Evolutionary conservation across 257 asterid genomes (phyloP).

Genomic region (Solanum tarijense): DNA sequence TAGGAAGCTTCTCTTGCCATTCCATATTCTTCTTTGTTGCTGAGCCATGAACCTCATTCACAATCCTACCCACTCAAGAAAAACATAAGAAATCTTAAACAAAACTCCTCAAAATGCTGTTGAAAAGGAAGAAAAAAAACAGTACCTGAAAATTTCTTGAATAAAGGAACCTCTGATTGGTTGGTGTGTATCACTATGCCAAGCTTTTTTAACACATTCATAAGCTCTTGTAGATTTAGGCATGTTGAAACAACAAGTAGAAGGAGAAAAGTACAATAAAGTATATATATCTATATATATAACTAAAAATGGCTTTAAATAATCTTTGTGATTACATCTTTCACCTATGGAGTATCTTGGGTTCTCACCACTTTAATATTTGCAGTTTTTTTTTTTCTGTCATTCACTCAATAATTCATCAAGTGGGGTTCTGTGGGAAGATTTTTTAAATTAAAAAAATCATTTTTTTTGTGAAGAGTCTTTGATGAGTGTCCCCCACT

Average conservation of each 20-base stretch:
- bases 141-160: constrained; percentile 86
- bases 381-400: background rate
- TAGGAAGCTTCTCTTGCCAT: constrained; percentile 92
- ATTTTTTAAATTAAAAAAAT: background rate
- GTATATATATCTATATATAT: background rate
- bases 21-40: constrained; percentile 76
- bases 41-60: constrained; percentile 60
- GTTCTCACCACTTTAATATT: background rate
- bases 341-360: background rate
- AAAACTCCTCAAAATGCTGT: background rate
- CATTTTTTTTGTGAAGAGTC: background rate
- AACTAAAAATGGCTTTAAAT: background rate
- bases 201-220: constrained; percentile 93
- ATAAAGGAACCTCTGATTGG: constrained; percentile 90
- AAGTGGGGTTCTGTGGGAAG: background rate
- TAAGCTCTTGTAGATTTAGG: constrained; percentile 88
- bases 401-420: background rate
- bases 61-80: constrained; percentile 17
- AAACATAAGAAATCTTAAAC: background rate
- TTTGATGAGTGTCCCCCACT: constrained; percentile 41
- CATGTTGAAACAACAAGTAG: constrained; percentile 36
- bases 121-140: background rate
- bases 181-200: constrained; percentile 90
- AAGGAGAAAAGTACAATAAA: background rate
- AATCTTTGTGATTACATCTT: background rate